Evolutionary conservation across 2,329 filamentous ascomycete species (phyloP).

Genomic region (Penicillium decumbens): DNA sequence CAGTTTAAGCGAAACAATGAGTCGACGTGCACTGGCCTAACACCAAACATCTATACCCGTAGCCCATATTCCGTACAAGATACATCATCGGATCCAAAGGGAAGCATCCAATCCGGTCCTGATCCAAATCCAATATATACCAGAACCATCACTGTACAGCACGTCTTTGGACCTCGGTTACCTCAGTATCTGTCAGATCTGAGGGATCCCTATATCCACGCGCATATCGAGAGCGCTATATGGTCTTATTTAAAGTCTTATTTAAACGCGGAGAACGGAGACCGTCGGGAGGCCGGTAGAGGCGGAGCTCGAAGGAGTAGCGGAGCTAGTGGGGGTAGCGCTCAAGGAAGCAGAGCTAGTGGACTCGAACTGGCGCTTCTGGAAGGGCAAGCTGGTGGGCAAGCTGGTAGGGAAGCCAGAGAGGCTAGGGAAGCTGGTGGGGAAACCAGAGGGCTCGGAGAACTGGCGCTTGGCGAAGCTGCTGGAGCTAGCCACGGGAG

Average conservation of each 20-base stretch:
- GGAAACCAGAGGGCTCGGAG: background rate
- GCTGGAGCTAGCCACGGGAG: too few relatives aligned
- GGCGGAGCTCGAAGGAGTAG: background rate
- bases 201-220: background rate
- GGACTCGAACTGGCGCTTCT: too few relatives aligned
- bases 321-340: background rate
- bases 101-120: background rate
- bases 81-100: background rate
- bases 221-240: background rate
- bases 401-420: background rate
- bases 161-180: background rate
- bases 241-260: conserved; percentile 1
- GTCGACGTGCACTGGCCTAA: conserved; percentile 2
- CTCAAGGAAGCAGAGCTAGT: background rate
- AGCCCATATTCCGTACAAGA: conserved; percentile 3
- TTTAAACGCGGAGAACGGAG: conserved; percentile 6
- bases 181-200: background rate
- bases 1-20: background rate
- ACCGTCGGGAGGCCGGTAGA: background rate
- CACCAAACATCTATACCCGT: conserved; percentile 7
- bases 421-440: background rate
- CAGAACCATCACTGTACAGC: background rate
- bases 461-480: too few relatives aligned
- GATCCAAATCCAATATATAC: background rate
- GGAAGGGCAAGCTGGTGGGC: too few relatives aligned